Conservation (phyloP, 1,284 basidiomycete genomes). For the Ustilago loliicola region DNA sequence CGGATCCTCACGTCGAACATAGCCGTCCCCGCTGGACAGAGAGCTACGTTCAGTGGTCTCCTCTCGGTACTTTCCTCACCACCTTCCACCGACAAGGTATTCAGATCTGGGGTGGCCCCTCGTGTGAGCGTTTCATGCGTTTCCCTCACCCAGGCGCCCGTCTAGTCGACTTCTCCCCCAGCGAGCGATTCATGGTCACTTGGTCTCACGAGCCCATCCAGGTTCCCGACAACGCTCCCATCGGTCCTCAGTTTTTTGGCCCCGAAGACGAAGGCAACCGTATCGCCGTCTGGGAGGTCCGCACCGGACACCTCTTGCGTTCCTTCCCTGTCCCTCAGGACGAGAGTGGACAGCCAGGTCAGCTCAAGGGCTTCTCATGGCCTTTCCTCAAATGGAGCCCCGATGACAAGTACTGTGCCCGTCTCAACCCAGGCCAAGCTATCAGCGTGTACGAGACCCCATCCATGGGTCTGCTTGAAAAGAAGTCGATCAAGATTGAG, state of each 20-base stretch:
- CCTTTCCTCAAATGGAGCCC: slow-evolving; percentile 97
- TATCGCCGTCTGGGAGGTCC: slow-evolving; percentile 97
- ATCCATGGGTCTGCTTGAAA: slow-evolving; percentile 92
- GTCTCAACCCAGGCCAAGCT: slow-evolving; percentile 87
- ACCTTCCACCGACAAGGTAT: slow-evolving; percentile 96
- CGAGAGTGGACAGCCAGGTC: slow-evolving; percentile 67
- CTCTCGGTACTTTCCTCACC: slow-evolving; percentile 91
- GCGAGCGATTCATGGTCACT: slow-evolving; percentile 96
- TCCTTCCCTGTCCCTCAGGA: slow-evolving; percentile 81
- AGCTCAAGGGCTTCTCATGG: slow-evolving; percentile 82
- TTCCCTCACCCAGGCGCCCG: slow-evolving; percentile 97
- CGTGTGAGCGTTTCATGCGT: slow-evolving; percentile 86
- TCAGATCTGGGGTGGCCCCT: slow-evolving; percentile 92
- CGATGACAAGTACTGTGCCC: slow-evolving; percentile 94
- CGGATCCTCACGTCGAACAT: slow-evolving; percentile 84
- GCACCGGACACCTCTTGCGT: slow-evolving; percentile 89
- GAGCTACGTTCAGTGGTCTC: slow-evolving; percentile 97
- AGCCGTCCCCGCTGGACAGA: slow-evolving; percentile 88
- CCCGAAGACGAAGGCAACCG: slow-evolving; percentile 97
- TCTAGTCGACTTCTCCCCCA: slow-evolving; percentile 96
- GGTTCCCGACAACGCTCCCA: slow-evolving; percentile 82
- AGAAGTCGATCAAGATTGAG: slow-evolving; percentile 98
- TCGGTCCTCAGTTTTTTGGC: slow-evolving; percentile 78
- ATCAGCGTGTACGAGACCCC: slow-evolving; percentile 98
- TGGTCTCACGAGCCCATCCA: slow-evolving; percentile 97